Percentiles rank a stretch among this genome's conserved stretches.
These are phyloP conservation scores for Mayamaea pseudoterrestris DNA, from an alignment of 108 stramenopile genomes.

Conservation along the genomic window DNA sequence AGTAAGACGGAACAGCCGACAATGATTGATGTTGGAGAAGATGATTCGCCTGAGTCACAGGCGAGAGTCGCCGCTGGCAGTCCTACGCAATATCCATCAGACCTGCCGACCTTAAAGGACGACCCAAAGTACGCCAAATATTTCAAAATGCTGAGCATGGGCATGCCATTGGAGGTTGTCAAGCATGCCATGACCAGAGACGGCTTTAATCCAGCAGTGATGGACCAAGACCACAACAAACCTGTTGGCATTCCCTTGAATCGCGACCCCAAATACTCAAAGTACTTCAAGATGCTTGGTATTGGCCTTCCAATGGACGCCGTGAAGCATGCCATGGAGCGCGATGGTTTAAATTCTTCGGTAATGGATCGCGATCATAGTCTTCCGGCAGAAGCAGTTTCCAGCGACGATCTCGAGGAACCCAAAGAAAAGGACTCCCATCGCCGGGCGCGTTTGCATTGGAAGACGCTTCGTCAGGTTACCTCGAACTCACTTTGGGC, in stretches of 20 bases:
- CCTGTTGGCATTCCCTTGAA: conserved; percentile 58
- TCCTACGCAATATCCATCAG: no score
- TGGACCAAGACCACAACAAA: conserved; percentile 75
- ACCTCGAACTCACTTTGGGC: conserved; percentile 78
- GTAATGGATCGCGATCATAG: conserved; percentile 84
- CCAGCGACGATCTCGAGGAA: conserved; percentile 18
- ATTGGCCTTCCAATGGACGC: conserved; percentile 78
- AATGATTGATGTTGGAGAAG: not conserved
- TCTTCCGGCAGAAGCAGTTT: conserved; percentile 28
- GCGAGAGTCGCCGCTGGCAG: no score
- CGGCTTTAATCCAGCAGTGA: conserved; percentile 63
- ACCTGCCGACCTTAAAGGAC: conserved; percentile 50
- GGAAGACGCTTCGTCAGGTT: conserved; percentile 67
- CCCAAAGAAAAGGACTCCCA: conserved; percentile 50
- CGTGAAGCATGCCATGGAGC: conserved; percentile 81
- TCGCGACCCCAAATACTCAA: conserved; percentile 65
- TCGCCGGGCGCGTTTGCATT: conserved; percentile 79
- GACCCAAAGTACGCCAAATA: conserved; percentile 69
- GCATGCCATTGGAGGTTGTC: conserved; percentile 72
- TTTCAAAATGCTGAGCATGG: conserved; percentile 77
- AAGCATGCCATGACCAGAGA: conserved; percentile 82
- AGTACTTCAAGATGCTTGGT: conserved; percentile 91
- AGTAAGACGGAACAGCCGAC: not conserved
- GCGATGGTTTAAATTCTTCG: conserved; percentile 64
- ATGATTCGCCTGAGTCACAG: not conserved